Conservation (phyloP, 2,329 filamentous ascomycete genomes). For the Atkinsonella texensis region DNA sequence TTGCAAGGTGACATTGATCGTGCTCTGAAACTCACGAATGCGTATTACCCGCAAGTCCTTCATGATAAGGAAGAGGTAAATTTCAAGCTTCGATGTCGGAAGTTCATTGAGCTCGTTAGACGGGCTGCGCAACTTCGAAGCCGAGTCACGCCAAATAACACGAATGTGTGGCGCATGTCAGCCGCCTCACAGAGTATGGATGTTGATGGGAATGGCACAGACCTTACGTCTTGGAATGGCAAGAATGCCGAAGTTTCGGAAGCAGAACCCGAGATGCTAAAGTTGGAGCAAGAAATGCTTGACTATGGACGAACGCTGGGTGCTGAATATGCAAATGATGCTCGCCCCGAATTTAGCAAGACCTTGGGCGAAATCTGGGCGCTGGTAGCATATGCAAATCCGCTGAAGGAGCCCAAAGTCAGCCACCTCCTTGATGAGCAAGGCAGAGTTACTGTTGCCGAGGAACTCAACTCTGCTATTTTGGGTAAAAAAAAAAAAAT, state of each 20-base stretch:
- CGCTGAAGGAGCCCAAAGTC: constrained; percentile 60
- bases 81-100: constrained; percentile 78
- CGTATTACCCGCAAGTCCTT: constrained; percentile 71
- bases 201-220: constrained; percentile 37
- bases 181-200: constrained; percentile 38
- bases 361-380: constrained; percentile 78
- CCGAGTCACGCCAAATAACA: constrained; percentile 29
- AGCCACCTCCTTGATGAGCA: constrained; percentile 65
- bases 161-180: constrained; percentile 26
- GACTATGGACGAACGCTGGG: constrained; percentile 69
- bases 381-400: constrained; percentile 75
- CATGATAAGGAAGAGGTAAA: constrained; percentile 71
- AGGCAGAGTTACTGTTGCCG: constrained; percentile 68
- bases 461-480: constrained; percentile 90
- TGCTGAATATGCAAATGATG: constrained; percentile 63
- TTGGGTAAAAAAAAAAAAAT: constrained; percentile 60
- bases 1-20: constrained; percentile 86
- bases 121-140: constrained; percentile 54
- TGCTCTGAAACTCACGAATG: constrained; percentile 69
- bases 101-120: constrained; percentile 91
- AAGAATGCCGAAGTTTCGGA: constrained; percentile 33
- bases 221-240: constrained; percentile 28
- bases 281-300: constrained; percentile 57
- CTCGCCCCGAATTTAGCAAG: constrained; percentile 56
- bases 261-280: constrained; percentile 23